These are phyloP conservation scores for Tillandsia fasciculata DNA, from an alignment of 176 grass and related monocot genomes.

Conservation along the genomic window DNA sequence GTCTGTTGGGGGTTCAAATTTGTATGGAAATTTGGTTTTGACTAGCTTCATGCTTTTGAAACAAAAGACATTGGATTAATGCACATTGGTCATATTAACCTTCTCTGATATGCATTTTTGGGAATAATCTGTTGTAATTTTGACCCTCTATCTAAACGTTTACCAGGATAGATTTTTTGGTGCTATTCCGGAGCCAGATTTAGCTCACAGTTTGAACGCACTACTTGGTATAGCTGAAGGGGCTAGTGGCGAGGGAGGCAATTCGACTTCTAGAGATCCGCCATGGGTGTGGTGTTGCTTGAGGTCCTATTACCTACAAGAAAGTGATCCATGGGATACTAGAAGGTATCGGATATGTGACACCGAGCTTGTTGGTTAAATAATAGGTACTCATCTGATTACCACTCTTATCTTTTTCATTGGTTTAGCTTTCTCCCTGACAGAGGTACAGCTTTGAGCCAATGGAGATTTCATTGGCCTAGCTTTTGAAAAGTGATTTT, in stretches of 20 bases:
- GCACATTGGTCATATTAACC: neutral
- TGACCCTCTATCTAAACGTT: slow-evolving; percentile 14
- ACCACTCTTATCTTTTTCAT: too few relatives aligned
- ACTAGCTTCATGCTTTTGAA: neutral
- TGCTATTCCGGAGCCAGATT: slow-evolving; percentile 20
- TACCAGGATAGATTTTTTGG: slow-evolving; percentile 67
- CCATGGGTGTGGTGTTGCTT: slow-evolving; percentile 80
- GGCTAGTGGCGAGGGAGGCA: slow-evolving; percentile 11
- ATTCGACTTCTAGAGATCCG: slow-evolving; percentile 28
- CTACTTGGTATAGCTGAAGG: slow-evolving; percentile 53
- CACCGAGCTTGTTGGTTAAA: slow-evolving; percentile 43
- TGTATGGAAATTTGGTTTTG: too few relatives aligned
- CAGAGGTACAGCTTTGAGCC: neutral
- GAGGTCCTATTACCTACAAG: slow-evolving; percentile 40
- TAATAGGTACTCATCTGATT: neutral
- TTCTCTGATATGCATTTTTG: neutral
- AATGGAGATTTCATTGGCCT: neutral
- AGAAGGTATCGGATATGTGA: slow-evolving; percentile 43
- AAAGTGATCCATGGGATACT: slow-evolving; percentile 44
- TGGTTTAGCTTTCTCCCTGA: too few relatives aligned
- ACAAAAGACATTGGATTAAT: slow-evolving; percentile 13
- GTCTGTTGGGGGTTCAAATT: too few relatives aligned
- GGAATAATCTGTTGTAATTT: neutral
- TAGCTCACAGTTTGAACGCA: slow-evolving; percentile 53
- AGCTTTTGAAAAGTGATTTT: too few relatives aligned